A percentile compares a stretch with the other conserved stretches of the same genome.
These are phyloP conservation scores for Hypoxylon sp. DNA, from an alignment of 2,329 filamentous ascomycete genomes.

Conservation along the genomic window DNA sequence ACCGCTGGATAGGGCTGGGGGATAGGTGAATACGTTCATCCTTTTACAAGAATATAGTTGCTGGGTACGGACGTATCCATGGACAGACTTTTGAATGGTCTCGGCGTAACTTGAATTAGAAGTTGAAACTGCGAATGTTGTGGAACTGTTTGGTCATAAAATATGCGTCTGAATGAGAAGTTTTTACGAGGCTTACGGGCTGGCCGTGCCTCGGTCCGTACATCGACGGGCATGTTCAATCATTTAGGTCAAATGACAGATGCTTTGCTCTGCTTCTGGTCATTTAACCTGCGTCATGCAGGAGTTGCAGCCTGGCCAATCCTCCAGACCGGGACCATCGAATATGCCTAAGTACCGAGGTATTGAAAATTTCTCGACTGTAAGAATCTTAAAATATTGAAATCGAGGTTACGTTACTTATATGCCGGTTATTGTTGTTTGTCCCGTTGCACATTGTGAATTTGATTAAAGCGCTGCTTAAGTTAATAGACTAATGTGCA, in stretches of 20 bases:
- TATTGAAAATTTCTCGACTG: conserved; percentile 6
- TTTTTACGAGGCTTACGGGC: conserved; percentile 8
- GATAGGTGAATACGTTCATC: conserved; percentile 21
- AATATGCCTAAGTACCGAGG: conserved; percentile 17
- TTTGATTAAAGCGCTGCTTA: neutral
- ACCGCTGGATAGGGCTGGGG: conserved; percentile 7
- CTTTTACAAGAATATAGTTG: conserved; percentile 19
- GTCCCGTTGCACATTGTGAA: neutral
- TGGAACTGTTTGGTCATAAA: conserved; percentile 6
- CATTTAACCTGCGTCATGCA: conserved; percentile 18
- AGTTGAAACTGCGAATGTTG: conserved; percentile 16
- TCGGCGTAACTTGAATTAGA: conserved; percentile 33
- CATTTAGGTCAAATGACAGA: conserved; percentile 16
- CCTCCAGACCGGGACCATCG: neutral
- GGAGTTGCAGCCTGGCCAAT: neutral
- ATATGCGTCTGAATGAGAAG: conserved; percentile 11
- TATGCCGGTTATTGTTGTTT: neutral
- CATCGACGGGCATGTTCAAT: conserved; percentile 1
- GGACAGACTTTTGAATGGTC: conserved; percentile 1
- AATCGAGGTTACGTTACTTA: neutral
- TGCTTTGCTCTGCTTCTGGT: conserved; percentile 8
- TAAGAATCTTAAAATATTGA: neutral
- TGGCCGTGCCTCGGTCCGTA: conserved; percentile 25
- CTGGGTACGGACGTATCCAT: conserved; percentile 14
- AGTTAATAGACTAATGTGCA: neutral